A percentile compares a stretch with the other conserved stretches of the same genome.
These are phyloP conservation scores for Pythium volutum DNA, from an alignment of 352 stramenopile species.

Conservation along the genomic window DNA sequence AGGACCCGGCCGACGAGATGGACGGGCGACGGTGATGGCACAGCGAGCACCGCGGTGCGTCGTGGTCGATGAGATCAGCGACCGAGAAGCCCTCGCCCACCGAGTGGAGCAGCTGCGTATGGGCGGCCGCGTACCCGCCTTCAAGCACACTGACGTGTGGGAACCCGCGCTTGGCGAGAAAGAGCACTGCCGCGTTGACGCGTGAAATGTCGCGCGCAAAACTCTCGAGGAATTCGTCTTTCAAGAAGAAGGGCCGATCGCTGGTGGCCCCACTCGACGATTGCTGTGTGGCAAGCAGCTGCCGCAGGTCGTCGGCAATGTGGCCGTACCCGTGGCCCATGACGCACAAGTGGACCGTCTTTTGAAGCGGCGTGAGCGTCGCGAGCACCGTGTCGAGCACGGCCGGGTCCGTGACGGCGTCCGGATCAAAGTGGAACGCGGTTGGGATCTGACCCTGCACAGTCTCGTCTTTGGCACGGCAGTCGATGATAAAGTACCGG, in stretches of 20 bases:
- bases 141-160: constrained; percentile 73
- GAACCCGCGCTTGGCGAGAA: constrained; percentile 72
- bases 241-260: constrained; percentile 39
- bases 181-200: constrained; percentile 63
- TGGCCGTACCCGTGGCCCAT: constrained; percentile 78
- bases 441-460: constrained; percentile 60
- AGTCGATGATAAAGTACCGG: constrained; percentile 81
- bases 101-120: constrained; percentile 49
- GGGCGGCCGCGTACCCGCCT: constrained; percentile 62
- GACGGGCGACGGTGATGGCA: constrained; percentile 52
- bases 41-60: constrained; percentile 52
- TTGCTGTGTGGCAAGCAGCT: constrained; percentile 22
- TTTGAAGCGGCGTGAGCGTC: constrained; percentile 62
- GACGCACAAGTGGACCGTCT: constrained; percentile 67
- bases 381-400: constrained; percentile 66
- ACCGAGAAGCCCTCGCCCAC: constrained; percentile 40
- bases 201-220: constrained; percentile 66
- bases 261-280: constrained; percentile 15
- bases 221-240: constrained; percentile 57
- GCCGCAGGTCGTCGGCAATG: constrained; percentile 54
- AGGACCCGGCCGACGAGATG: constrained; percentile 13
- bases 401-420: constrained; percentile 45
- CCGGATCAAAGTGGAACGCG: constrained; percentile 73
- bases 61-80: constrained; percentile 72
- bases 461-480: constrained; percentile 44